Evolutionary conservation across 2,329 filamentous ascomycete species (phyloP).

Genomic region (Fusarium tanahbumbuense): DNA sequence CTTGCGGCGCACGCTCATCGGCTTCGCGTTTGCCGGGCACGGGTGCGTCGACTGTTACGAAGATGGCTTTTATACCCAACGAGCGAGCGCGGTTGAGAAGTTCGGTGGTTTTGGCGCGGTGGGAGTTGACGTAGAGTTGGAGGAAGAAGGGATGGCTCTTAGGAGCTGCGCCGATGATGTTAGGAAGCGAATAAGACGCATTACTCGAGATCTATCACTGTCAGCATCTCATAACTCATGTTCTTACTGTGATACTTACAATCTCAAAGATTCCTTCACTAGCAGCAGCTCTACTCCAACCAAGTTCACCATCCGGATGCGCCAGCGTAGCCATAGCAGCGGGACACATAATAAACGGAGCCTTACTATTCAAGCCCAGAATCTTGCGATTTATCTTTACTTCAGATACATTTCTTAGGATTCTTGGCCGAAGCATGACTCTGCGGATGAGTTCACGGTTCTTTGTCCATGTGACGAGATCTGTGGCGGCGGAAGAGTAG

Average conservation of each 20-base stretch:
- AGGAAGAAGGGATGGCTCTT: slow-evolving; percentile 44
- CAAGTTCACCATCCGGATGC: slow-evolving; percentile 70
- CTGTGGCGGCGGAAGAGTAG: slow-evolving; percentile 74
- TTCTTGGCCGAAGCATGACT: slow-evolving; percentile 69
- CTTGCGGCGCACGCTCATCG: slow-evolving; percentile 63
- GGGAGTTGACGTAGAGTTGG: slow-evolving; percentile 66
- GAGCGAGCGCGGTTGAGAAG: slow-evolving; percentile 55
- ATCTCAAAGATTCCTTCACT: slow-evolving; percentile 47
- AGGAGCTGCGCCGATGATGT: slow-evolving; percentile 42
- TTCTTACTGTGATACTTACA: slow-evolving; percentile 20
- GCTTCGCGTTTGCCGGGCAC: slow-evolving; percentile 68
- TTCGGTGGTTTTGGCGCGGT: slow-evolving; percentile 60
- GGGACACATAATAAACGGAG: slow-evolving; percentile 73
- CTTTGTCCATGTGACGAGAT: slow-evolving; percentile 64
- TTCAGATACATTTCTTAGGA: slow-evolving; percentile 65
- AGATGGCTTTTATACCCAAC: slow-evolving; percentile 62
- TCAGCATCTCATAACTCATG: background rate
- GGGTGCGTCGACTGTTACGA: slow-evolving; percentile 67
- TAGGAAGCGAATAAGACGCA: slow-evolving; percentile 43
- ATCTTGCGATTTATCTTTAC: slow-evolving; percentile 65
- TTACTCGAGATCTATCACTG: slow-evolving; percentile 41
- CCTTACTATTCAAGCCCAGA: slow-evolving; percentile 60
- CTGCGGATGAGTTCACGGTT: slow-evolving; percentile 66
- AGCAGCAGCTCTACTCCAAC: slow-evolving; percentile 45
- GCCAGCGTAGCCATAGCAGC: slow-evolving; percentile 73